Base-by-base conservation (phyloP, 1,284 basidiomycete species). In the Rhizoctonia solani region DNA sequence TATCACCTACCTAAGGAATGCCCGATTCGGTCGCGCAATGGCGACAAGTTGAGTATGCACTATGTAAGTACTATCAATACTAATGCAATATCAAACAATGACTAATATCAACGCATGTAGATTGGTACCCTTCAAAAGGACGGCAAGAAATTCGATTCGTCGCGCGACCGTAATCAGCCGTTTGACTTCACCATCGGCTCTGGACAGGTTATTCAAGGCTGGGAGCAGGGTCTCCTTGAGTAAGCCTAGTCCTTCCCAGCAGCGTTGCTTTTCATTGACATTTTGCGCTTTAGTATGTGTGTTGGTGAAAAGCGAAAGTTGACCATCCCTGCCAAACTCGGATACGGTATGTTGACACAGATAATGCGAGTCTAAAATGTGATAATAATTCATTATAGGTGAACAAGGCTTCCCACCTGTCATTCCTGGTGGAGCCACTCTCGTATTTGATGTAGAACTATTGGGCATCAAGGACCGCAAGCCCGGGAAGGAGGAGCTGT, bases 381-480 rank as follows among this genome's bases (percentile, higher is more conserved):
- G n/a, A 42, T 14, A 13, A 8, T 29, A 50, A 53, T 19, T 59
- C 8, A 8, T n/a, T 25, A 29, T 19, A 90, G 94, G 94, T 52
- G 78, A 83, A 1, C 84, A 89, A 42, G 92, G 92, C 3, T 87
- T 88, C 69, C 90, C 91, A 21, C 79, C 77, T 11, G 79, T 88
- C 61, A 98, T 98, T 69, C 95, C 95, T 21, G 81, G 89, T 27
- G 82, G 89, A 73, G 87, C 95, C 2, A 88, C 89, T 4, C 83
- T 98, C 37, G 87, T 95, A 34, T 98, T 98, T 78, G 91, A 94
- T 19, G 91, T 91, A 34, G 92, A 95, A 76, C 83, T 95, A 19
- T 78, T 89, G 25, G 82, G 81, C 16, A 79, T 82, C 75, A 81
- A 80, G 76, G 79, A 80, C 46, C 47, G 59, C 3, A n/a, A 63